Conservation (phyloP, 2,329 filamentous ascomycete genomes). For the Fusarium anthophilum region DNA sequence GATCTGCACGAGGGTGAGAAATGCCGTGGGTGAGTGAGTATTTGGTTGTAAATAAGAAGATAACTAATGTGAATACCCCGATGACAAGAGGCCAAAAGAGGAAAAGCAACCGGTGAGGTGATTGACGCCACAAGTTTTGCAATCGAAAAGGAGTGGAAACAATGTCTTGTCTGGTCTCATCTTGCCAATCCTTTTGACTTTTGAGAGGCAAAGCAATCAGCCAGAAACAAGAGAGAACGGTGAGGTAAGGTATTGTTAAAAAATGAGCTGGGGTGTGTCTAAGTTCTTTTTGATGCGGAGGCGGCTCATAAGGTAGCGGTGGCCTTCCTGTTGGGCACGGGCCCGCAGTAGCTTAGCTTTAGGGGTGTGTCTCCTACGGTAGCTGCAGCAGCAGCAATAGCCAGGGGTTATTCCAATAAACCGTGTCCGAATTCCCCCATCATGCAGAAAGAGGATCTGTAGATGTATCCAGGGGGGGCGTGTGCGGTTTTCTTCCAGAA, state of each 20-base stretch:
- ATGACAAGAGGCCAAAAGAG: constrained; percentile 16
- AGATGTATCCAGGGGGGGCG: constrained; percentile 6
- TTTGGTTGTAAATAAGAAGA: constrained; percentile 22
- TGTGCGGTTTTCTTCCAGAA: constrained; percentile 16
- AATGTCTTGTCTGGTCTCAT: neutral
- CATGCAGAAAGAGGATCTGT: constrained; percentile 14
- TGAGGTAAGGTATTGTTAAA: neutral
- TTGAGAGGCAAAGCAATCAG: neutral
- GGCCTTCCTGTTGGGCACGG: neutral
- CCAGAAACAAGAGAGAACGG: neutral
- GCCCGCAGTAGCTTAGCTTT: constrained; percentile 11
- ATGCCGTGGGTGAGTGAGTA: constrained; percentile 4
- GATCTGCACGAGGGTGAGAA: constrained; percentile 25
- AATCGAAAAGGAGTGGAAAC: constrained; percentile 33
- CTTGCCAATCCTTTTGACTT: constrained; percentile 20
- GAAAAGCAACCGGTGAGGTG: constrained; percentile 39
- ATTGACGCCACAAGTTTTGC: constrained; percentile 43
- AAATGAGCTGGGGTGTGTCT: constrained; percentile 13
- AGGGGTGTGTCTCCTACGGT: constrained; percentile 8
- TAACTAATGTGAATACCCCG: constrained; percentile 24
- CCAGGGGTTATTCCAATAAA: constrained; percentile 36
- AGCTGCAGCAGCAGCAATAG: neutral
- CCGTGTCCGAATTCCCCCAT: constrained; percentile 19
- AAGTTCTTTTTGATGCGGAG: neutral
- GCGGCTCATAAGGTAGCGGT: constrained; percentile 17